phyloP scores from a whole-genome alignment of 108 stramenopile species.

The Cyclotella baltica region DNA sequence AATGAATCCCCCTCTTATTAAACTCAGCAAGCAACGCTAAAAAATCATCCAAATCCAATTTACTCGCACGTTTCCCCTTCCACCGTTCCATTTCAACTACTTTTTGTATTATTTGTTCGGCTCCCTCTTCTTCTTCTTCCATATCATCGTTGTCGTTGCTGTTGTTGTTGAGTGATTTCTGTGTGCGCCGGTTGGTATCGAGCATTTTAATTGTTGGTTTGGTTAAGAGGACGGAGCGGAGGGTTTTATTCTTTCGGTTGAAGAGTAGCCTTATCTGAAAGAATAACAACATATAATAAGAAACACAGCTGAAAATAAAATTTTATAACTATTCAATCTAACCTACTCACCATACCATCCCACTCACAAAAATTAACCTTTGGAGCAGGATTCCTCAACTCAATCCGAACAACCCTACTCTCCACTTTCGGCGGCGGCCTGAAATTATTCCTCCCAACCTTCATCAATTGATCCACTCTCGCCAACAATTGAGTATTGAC shows the following conservation, averaged over 20 bases:
- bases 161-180: constrained; percentile 57
- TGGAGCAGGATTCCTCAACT: constrained; percentile 95
- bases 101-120: constrained; percentile 80
- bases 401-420: constrained; percentile 90
- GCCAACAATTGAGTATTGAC: constrained; percentile 99
- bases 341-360: constrained; percentile 95
- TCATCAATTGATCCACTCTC: constrained; percentile 97
- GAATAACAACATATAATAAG: neutral
- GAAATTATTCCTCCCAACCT: constrained; percentile 99
- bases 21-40: constrained; percentile 91
- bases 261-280: constrained; percentile 81
- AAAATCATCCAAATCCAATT: constrained; percentile 97
- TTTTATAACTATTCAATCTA: neutral
- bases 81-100: constrained; percentile 79
- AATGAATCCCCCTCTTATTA: constrained; percentile 91
- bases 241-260: constrained; percentile 94
- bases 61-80: constrained; percentile 90
- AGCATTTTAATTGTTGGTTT: constrained; percentile 89
- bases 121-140: constrained; percentile 29
- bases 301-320: constrained; percentile 47
- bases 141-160: neutral
- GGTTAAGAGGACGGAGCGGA: constrained; percentile 79
- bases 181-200: constrained; percentile 91
- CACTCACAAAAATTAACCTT: constrained; percentile 99
- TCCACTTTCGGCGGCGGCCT: constrained; percentile 98